These are phyloP conservation scores for Rachicladosporium sp. DNA, from an alignment of 2,329 filamentous ascomycete genomes.

Conservation along the genomic window DNA sequence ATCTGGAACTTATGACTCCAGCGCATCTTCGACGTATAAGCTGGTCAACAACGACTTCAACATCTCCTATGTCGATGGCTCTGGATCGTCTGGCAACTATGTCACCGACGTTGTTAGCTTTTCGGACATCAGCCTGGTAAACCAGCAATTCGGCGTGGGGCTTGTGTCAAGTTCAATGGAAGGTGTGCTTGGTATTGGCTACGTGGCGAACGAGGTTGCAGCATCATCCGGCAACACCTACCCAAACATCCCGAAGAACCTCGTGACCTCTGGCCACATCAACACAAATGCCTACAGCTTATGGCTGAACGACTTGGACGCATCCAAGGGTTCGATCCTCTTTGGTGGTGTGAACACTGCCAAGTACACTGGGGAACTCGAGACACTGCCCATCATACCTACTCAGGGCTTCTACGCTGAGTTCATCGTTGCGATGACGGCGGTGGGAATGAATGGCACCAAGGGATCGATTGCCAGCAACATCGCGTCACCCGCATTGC, in stretches of 20 bases:
- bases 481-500: slow-evolving; percentile 43
- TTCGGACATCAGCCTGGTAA: slow-evolving; percentile 39
- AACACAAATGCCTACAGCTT: slow-evolving; percentile 55
- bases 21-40: slow-evolving; percentile 62
- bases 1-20: slow-evolving; percentile 56
- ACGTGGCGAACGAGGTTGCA: slow-evolving; percentile 64
- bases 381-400: slow-evolving; percentile 45
- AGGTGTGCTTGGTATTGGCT: slow-evolving; percentile 79
- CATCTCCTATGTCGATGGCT: slow-evolving; percentile 77
- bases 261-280: slow-evolving; percentile 51
- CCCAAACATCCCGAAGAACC: slow-evolving; percentile 50
- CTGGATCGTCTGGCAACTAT: slow-evolving; percentile 66
- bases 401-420: slow-evolving; percentile 38
- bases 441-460: slow-evolving; percentile 31
- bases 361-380: slow-evolving; percentile 56
- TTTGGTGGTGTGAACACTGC: slow-evolving; percentile 71
- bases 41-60: slow-evolving; percentile 69
- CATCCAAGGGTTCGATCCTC: slow-evolving; percentile 57
- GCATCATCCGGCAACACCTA: slow-evolving; percentile 42
- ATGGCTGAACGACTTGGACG: slow-evolving; percentile 47
- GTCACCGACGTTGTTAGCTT: slow-evolving; percentile 59
- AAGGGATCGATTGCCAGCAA: slow-evolving; percentile 31
- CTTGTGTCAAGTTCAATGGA: slow-evolving; percentile 48
- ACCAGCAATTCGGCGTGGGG: slow-evolving; percentile 62
- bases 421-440: slow-evolving; percentile 40